Base-by-base conservation (phyloP, 306 rosid species). In the Vicia villosa region DNA sequence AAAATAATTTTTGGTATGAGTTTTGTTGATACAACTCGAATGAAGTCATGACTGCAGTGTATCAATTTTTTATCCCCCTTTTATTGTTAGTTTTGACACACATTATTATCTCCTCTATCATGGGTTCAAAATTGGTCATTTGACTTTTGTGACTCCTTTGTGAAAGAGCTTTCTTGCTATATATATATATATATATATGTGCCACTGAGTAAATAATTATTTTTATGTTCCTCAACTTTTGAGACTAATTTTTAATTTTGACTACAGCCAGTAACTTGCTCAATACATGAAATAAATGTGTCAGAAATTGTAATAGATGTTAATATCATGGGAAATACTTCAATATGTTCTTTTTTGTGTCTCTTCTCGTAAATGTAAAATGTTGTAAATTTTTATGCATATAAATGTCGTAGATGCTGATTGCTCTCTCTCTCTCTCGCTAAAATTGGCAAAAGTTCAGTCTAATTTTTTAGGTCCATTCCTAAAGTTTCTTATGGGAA, bases 351-450 rank as follows among this genome's bases (percentile, higher is more conserved):
- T 41, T 43, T 24, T 14, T 24, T 7, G 22, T 14, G n/a, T 15
- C 41, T 17, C 14, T 40, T 41, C 20, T 17, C 5, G 38, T 46
- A 32, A 59, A 72, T 13, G 37, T 46, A 20, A 36, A 57, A 8
- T 68, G 13, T 22, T 22, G 55, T 68, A 37, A 5, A 5, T 10
- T 32, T 57, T 43, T 12, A 47, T 59, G 58, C 15, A 6, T 16
- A 17, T 21, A 20, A 49, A 61, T 49, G 28, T 36, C 32, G 6
- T 28, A 41, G 70, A 60, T 72, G 62, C 15, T 49, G 12, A 61
- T 16, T 46, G 19, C 38, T 19, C 47, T 17, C n/a, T 2, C 71
- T 28, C 52, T 30, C n/a, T n/a, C n/a, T 24, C 67, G n/a, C n/a
- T n/a, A n/a, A n/a, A 60, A 13, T 20, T 34, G 17, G 8, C 19